These are phyloP conservation scores for Penicillium odoratum DNA, from an alignment of 495 filamentous ascomycete genomes.

Conservation along the genomic window DNA sequence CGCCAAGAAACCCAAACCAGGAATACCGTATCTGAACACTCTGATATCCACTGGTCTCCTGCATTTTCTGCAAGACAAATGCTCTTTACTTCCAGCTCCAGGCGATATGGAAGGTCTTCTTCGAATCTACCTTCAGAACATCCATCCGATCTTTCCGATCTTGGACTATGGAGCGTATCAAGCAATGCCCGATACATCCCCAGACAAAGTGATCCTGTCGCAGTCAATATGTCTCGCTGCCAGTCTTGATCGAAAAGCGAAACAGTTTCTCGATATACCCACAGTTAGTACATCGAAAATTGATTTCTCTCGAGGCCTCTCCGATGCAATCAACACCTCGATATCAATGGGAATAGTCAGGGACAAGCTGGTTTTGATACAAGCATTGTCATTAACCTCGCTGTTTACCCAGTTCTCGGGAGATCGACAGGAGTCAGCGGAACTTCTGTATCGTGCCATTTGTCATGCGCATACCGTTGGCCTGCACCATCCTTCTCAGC, in stretches of 20 bases:
- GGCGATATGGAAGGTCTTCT: slow-evolving; percentile 7
- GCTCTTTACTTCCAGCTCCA: not conserved
- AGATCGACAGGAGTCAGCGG: slow-evolving; percentile 9
- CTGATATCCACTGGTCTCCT: slow-evolving; percentile 3
- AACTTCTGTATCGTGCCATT: slow-evolving; percentile 7
- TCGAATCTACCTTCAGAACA: slow-evolving; percentile 2
- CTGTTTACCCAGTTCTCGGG: slow-evolving; percentile 8
- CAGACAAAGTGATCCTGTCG: not conserved
- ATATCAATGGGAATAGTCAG: slow-evolving; percentile 3
- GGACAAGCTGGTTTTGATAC: slow-evolving; percentile 6
- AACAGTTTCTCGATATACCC: not conserved
- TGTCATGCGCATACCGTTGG: slow-evolving; percentile 7
- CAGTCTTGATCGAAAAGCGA: slow-evolving; percentile 2
- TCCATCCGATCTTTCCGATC: slow-evolving; percentile 5
- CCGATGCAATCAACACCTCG: slow-evolving; percentile 6
- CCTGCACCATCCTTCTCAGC: slow-evolving; percentile 4
- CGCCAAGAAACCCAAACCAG: slow-evolving; percentile 5
- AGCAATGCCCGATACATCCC: not conserved
- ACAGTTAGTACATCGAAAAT: not conserved
- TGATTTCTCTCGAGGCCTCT: slow-evolving; percentile 6
- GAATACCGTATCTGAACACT: not conserved
- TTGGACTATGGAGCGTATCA: slow-evolving; percentile 1
- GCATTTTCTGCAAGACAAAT: not conserved
- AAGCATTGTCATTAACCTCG: slow-evolving; percentile 8
- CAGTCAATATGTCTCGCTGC: slow-evolving; percentile 6